Base-by-base conservation (phyloP, 495 filamentous ascomycete genomes). In the Trypethelium eluteriae region DNA sequence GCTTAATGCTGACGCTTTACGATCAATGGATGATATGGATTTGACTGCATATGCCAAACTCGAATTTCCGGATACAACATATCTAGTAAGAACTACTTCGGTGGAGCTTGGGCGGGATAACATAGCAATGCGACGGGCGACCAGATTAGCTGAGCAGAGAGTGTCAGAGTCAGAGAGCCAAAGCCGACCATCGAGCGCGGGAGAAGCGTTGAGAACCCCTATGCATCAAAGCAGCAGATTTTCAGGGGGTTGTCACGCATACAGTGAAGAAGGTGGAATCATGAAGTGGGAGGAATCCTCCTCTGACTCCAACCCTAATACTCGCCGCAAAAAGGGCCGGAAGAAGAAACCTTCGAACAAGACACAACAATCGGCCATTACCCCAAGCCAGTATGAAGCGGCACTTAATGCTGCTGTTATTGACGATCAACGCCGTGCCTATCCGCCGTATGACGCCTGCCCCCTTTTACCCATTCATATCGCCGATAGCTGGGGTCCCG, bases 391-490 rank as follows among this genome's bases (percentile, higher is more conserved):
- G 18, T 35, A 36, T 36, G 63, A 39, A 32, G 53, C 53, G 9
- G 53, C 53, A 35, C 53, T 34, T 59, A 32, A 18, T 59, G 53
- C 53, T 14, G 25, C 32, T 2, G 32, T 2, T 35, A 59, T 59
- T 36, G 53, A 14, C 32, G 53, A 59, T 36, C 53, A 59, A 36
- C 11, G 53, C 6, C 53, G 36, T 36, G 53, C 53, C 6, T 59
- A 59, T 59, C 53, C 53, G 18, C 53, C 53, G 5, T 36, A 59
- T 14, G 76, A 88, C 66, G 81, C 88, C 32, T 88, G 87, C 67
- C 89, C 90, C 2, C 84, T 92, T 14, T 85, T 96, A 67, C 86
- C 88, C 3, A 93, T 96, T 47, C 91, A 94, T 70, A 90, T 89
- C 1, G 70, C 64, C 10, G 68, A 64, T 62, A 66, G 46, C 63